Conservation (phyloP, 495 filamentous ascomycete genomes). For the Aspergillus steynii region DNA sequence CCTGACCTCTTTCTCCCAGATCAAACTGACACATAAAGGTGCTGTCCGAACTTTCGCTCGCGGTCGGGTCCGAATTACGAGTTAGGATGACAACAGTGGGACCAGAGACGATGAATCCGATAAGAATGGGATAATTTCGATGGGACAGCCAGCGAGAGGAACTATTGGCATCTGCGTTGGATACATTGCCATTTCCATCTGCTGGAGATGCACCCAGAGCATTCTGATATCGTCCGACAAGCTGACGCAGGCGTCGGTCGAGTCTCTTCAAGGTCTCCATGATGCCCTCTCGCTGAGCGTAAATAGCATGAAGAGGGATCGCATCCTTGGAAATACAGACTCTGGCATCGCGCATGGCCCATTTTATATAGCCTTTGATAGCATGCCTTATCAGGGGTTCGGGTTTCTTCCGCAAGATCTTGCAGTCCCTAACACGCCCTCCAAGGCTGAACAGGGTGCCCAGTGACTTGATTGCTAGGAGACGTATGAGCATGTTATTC, state of each 20-base stretch:
- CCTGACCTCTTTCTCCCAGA: slow-evolving; percentile 37
- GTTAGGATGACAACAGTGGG: slow-evolving; percentile 46
- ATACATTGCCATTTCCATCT: not conserved
- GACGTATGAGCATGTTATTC: slow-evolving; percentile 6
- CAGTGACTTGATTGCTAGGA: slow-evolving; percentile 40
- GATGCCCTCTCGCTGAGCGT: slow-evolving; percentile 26
- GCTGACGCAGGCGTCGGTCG: slow-evolving; percentile 29
- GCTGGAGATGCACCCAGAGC: slow-evolving; percentile 2
- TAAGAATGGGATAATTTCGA: slow-evolving; percentile 27
- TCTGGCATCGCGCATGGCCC: slow-evolving; percentile 42
- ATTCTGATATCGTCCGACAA: slow-evolving; percentile 28
- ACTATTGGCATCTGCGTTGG: not conserved
- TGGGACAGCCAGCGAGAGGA: no score
- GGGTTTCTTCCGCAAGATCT: slow-evolving; percentile 23
- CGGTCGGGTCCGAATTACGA: slow-evolving; percentile 31
- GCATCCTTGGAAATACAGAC: slow-evolving; percentile 20
- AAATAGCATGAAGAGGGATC: slow-evolving; percentile 37
- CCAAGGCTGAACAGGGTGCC: slow-evolving; percentile 37
- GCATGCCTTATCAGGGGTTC: slow-evolving; percentile 33
- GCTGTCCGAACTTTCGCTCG: slow-evolving; percentile 11
- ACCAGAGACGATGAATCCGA: slow-evolving; percentile 43
- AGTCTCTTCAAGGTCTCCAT: slow-evolving; percentile 31
- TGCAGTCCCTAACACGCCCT: slow-evolving; percentile 42
- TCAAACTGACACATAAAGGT: slow-evolving; percentile 43
- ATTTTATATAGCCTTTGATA: slow-evolving; percentile 42